A percentile compares a stretch with the other conserved stretches of the same genome.
phyloP scores from a whole-genome alignment of 1,284 basidiomycete genomes.

The Porogramme epimiltina region DNA sequence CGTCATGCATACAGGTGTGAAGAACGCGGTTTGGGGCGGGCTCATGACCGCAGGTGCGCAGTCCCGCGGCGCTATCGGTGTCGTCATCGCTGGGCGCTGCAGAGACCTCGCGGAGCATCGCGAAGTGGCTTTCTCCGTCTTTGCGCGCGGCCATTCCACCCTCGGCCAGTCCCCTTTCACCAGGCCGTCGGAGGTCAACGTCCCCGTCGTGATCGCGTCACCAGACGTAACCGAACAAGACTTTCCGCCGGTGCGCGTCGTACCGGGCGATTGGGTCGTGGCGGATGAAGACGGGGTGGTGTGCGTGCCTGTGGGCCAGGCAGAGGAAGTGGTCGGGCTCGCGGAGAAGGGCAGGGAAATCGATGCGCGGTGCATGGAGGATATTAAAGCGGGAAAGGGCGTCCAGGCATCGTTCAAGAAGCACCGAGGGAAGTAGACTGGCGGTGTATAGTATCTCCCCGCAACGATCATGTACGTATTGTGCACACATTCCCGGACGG shows the following conservation, averaged over 20 bases:
- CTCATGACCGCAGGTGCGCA: conserved; percentile 88
- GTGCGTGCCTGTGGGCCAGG: conserved; percentile 65
- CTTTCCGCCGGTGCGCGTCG: conserved; percentile 61
- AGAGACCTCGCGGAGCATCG: conserved; percentile 83
- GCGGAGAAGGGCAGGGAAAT: conserved; percentile 65
- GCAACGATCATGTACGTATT: conserved; percentile 79
- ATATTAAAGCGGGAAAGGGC: conserved; percentile 76
- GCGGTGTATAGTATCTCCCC: too few species aligned
- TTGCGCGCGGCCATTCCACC: conserved; percentile 81
- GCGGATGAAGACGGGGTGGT: conserved; percentile 93
- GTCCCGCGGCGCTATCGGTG: conserved; percentile 67
- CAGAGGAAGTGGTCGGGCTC: conserved; percentile 60
- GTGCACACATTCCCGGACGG: not conserved
- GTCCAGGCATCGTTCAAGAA: conserved; percentile 79
- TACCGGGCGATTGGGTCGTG: conserved; percentile 83
- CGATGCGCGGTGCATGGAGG: conserved; percentile 77
- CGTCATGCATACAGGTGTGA: conserved; percentile 57
- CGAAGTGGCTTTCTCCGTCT: conserved; percentile 70
- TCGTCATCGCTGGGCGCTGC: conserved; percentile 83
- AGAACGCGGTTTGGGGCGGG: conserved; percentile 91
- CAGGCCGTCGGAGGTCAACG: conserved; percentile 77
- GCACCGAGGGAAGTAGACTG: conserved; percentile 60
- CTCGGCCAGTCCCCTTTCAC: conserved; percentile 90
- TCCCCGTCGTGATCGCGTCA: conserved; percentile 69
- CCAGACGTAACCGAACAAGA: conserved; percentile 31